These are phyloP conservation scores for Saitozyma sp. DNA, from an alignment of 768 basidiomycete genomes.

Conservation along the genomic window DNA sequence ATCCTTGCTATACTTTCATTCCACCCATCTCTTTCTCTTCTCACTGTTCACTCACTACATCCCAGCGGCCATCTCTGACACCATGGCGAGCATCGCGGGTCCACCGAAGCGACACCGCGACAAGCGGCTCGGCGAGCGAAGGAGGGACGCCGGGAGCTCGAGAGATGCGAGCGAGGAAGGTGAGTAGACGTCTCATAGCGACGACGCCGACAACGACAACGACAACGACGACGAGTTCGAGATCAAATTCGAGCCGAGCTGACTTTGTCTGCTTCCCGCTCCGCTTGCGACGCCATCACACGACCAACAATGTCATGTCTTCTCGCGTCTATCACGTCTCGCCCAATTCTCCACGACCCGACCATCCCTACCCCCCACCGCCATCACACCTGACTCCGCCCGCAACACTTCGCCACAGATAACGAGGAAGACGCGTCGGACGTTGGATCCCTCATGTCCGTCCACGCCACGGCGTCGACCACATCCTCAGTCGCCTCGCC, in stretches of 20 bases:
- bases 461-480: slow-evolving; percentile 18
- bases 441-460: slow-evolving; percentile 38
- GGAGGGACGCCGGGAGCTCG: slow-evolving; percentile 34
- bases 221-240: too few species aligned
- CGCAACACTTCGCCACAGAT: slow-evolving; percentile 13
- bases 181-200: slow-evolving; percentile 22
- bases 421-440: slow-evolving; percentile 39
- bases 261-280: too few species aligned
- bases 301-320: too few species aligned
- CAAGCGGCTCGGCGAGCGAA: slow-evolving; percentile 29
- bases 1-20: too few species aligned
- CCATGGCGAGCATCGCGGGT: slow-evolving; percentile 9
- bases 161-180: slow-evolving; percentile 54
- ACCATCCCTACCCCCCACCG: slow-evolving; percentile 8
- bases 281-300: too few species aligned
- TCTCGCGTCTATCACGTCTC: background rate
- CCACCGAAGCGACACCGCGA: slow-evolving; percentile 24
- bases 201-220: too few species aligned
- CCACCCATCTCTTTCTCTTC: too few species aligned
- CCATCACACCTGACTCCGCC: slow-evolving; percentile 1
- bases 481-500: slow-evolving; percentile 14
- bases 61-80: too few species aligned
- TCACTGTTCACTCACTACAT: too few species aligned
- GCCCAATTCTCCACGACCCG: slow-evolving; percentile 5
- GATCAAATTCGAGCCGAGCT: too few species aligned